Conservation (phyloP, 73 alveolate species). For the Paramecium octaurelia region DNA sequence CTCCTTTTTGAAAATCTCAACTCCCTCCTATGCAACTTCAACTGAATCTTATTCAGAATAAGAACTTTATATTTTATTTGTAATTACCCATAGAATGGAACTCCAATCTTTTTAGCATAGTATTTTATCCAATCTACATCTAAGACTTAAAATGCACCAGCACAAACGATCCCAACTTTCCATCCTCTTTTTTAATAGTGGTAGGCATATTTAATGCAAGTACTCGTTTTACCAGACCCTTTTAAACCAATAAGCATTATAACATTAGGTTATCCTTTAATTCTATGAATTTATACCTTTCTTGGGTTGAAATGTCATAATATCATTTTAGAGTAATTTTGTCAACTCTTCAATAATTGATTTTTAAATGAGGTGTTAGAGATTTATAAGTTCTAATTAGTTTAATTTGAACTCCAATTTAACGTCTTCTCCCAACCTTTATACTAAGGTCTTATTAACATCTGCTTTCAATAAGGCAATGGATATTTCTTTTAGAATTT, state of each 20-base stretch:
- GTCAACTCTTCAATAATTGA: background rate
- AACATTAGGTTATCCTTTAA: background rate
- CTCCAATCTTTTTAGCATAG: background rate
- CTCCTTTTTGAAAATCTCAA: background rate
- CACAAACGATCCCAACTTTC: background rate
- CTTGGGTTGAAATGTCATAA: background rate
- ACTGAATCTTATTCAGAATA: background rate
- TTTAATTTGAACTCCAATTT: background rate
- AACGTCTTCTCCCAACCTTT: background rate
- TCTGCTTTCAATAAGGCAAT: background rate
- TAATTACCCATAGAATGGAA: background rate
- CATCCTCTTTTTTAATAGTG: background rate
- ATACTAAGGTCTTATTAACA: background rate
- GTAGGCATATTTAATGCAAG: background rate
- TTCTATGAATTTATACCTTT: background rate
- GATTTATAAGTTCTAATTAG: background rate
- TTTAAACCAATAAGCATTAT: background rate
- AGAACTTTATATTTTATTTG: background rate
- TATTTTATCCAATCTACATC: background rate
- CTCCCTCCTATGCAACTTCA: background rate
- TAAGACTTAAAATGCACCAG: background rate
- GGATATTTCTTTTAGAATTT: background rate
- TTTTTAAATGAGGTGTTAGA: background rate
- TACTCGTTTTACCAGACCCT: background rate
- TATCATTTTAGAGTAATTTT: background rate